Conservation (phyloP, 2,329 filamentous ascomycete genomes). For the Alternaria rosae region DNA sequence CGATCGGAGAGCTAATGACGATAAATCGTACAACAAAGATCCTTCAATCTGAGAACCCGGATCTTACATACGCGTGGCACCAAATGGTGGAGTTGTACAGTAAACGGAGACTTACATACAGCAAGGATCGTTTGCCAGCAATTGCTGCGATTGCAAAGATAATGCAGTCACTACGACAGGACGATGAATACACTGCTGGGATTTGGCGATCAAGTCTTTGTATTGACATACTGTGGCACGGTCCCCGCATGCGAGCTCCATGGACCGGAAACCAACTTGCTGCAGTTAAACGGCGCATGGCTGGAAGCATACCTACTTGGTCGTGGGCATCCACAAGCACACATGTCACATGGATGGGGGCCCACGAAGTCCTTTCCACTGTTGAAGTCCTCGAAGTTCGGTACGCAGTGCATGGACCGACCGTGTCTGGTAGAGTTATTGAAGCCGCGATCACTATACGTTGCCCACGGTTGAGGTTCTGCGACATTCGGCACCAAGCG, state of each 20-base stretch:
- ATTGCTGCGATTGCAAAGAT: background rate
- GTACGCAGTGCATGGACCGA: background rate
- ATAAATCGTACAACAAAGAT: background rate
- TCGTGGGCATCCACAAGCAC: background rate
- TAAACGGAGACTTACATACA: background rate
- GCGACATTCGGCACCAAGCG: background rate
- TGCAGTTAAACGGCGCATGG: background rate
- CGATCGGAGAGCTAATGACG: background rate
- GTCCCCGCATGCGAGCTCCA: no score
- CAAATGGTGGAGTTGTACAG: background rate
- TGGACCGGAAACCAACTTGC: no score
- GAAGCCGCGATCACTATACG: background rate
- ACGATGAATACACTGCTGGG: background rate
- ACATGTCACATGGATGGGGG: background rate
- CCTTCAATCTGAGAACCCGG: background rate
- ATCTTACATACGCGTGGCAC: background rate
- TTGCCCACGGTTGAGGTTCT: accelerated
- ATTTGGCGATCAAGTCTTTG: background rate
- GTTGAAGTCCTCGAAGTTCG: background rate
- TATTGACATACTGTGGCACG: background rate
- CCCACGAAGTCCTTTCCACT: background rate
- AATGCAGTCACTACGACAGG: background rate
- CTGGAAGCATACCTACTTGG: background rate
- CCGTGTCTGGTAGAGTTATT: background rate
- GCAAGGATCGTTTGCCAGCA: background rate